Percentiles rank a stretch among this genome's conserved stretches.
These are phyloP conservation scores for Lactarius indigo DNA, from an alignment of 768 basidiomycete species.

Conservation along the genomic window DNA sequence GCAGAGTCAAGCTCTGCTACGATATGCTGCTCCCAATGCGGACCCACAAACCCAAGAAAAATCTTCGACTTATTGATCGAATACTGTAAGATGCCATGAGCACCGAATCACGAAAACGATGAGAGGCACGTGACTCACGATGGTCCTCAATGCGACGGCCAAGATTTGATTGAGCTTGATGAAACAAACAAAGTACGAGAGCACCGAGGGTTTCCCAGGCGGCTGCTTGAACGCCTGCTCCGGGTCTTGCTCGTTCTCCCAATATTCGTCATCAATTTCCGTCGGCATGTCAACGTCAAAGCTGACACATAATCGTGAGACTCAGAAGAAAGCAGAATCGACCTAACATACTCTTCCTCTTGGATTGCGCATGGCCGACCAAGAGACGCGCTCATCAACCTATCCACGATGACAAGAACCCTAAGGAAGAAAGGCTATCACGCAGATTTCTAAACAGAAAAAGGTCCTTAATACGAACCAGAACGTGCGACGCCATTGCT, in stretches of 20 bases:
- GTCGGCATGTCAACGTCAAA: slow-evolving; percentile 27
- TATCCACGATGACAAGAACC: slow-evolving; percentile 48
- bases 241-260: slow-evolving; percentile 22
- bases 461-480: slow-evolving; percentile 38
- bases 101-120: background rate
- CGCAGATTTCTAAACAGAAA: background rate
- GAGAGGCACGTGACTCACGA: slow-evolving; percentile 37
- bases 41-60: slow-evolving; percentile 48
- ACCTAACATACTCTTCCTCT: slow-evolving; percentile 62
- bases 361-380: slow-evolving; percentile 72
- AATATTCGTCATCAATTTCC: slow-evolving; percentile 27
- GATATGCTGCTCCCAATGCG: slow-evolving; percentile 45
- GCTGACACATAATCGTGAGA: slow-evolving; percentile 25
- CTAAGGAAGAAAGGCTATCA: slow-evolving; percentile 30
- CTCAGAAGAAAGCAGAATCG: background rate
- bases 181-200: slow-evolving; percentile 52
- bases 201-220: slow-evolving; percentile 46
- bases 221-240: slow-evolving; percentile 57
- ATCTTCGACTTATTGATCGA: slow-evolving; percentile 65
- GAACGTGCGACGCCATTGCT: slow-evolving; percentile 71
- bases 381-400: slow-evolving; percentile 44
- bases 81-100: slow-evolving; percentile 44
- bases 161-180: slow-evolving; percentile 63
- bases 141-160: slow-evolving; percentile 57
- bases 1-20: slow-evolving; percentile 47